Base-by-base conservation (phyloP, 2,329 filamentous ascomycete genomes). In the Aspergillus luchuensis region DNA sequence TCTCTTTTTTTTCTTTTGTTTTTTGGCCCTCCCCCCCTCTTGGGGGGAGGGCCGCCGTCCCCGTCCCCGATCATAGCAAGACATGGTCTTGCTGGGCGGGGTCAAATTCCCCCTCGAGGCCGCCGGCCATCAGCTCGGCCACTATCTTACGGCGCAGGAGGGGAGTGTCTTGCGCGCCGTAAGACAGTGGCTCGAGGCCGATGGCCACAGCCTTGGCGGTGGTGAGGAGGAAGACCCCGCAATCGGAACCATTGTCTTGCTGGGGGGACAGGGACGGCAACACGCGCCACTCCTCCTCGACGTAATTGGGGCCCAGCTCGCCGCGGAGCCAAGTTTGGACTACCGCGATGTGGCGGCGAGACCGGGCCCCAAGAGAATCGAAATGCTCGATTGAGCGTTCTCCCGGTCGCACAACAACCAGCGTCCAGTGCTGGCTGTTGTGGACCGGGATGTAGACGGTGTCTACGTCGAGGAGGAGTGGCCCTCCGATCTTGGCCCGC, bases 161-260 rank as follows among this genome's bases (percentile, higher is more conserved):
- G 8, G 67, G 65, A 39, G 80, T 81, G 58, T 81, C 74, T 5
- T 56, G 58, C 5, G 79, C 71, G 11, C 73, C 71, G 63, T 80
- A 81, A 2, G 72, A 73, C 56, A 76, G 73, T 3, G 78, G 78
- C 53, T 80, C 78, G 28, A 81, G 67, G 15, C 76, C 76, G 28
- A 81, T 66, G 54, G 78, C 75, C 54, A 82, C 73, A 58, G 80
- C 76, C 63, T 82, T 81, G 52, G 81, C 81, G 4, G 77, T 81
- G 8, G 80, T 80, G 19, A 81, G 70, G 19, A 80, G 72, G 63
- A 82, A 83, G 2, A 82, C 80, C n/a, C 81, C 81, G 59, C 81
- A 83, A 60, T 83, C 81, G 56, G 75, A 78, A 28, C 75, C 75
- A 61, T 83, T 83, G 59, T 77, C 66, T 62, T 83, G 81, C 59